Evolutionary conservation across 805 yeast genomes (phyloP).

Genomic region (Lipomyces yamadae): DNA sequence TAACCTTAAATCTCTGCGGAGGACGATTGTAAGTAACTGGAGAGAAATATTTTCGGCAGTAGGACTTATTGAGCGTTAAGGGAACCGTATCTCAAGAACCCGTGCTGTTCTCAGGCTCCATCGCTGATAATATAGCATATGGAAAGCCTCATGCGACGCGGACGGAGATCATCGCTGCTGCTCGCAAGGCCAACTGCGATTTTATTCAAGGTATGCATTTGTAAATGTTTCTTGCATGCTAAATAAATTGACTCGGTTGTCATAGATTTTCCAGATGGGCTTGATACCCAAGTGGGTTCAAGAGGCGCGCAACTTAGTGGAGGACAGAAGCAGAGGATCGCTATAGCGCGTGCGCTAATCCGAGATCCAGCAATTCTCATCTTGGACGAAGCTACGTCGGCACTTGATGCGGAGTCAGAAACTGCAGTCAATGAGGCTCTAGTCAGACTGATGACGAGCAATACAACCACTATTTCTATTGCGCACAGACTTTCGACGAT

Average conservation of each 20-base stretch:
- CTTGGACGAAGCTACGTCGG: constrained; percentile 94
- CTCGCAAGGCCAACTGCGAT: constrained; percentile 74
- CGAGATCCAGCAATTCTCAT: constrained; percentile 79
- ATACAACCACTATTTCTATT: constrained; percentile 73
- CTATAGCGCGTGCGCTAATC: constrained; percentile 84
- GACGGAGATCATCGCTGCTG: constrained; percentile 62
- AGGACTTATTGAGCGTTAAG: not conserved
- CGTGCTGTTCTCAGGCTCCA: constrained; percentile 80
- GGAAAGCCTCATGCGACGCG: constrained; percentile 66
- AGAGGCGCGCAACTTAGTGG: constrained; percentile 90
- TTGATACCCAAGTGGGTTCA: constrained; percentile 84
- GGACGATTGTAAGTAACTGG: constrained; percentile 50
- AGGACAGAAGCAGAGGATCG: constrained; percentile 92
- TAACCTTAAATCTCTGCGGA: constrained; percentile 73
- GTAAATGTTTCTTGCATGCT: not conserved
- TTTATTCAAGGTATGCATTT: constrained; percentile 54
- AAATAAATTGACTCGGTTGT: not conserved
- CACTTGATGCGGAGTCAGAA: constrained; percentile 87
- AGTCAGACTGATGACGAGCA: constrained; percentile 56
- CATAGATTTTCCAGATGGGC: constrained; percentile 73
- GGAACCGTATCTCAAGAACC: constrained; percentile 98
- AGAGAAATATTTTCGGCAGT: too few species aligned
- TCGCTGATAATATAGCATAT: constrained; percentile 80
- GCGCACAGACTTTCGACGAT: constrained; percentile 93
- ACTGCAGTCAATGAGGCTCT: constrained; percentile 80